Percentiles rank a stretch among this genome's conserved stretches.
These are phyloP conservation scores for Trichoderma citrinoviride DNA, from an alignment of 2,329 filamentous ascomycete species.

Conservation along the genomic window DNA sequence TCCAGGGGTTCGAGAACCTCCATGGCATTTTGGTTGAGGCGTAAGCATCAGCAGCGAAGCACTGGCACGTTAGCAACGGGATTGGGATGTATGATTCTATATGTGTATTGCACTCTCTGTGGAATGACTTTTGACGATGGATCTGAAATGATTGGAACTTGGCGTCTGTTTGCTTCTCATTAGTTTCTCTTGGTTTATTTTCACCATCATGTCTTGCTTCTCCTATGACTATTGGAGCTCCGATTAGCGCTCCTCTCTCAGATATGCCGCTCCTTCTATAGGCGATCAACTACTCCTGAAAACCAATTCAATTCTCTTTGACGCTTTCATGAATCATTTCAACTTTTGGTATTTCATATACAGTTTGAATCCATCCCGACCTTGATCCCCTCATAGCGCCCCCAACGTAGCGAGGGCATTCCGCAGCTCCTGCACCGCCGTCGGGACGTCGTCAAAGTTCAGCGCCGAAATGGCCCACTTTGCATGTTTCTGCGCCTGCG, in stretches of 20 bases:
- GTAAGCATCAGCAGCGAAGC: constrained; percentile 9
- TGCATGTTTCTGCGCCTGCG: constrained; percentile 87
- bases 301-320: neutral
- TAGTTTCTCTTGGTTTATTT: neutral
- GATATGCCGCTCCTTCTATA: constrained; percentile 10
- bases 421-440: constrained; percentile 80
- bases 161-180: neutral
- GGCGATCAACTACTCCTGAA: constrained; percentile 1
- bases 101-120: neutral
- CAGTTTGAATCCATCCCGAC: neutral
- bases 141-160: constrained; percentile 1
- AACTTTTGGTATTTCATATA: constrained; percentile 1
- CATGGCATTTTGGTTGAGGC: constrained; percentile 26
- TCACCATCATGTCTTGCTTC: neutral
- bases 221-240: neutral
- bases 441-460: constrained; percentile 93
- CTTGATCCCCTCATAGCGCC: constrained; percentile 38
- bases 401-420: constrained; percentile 71
- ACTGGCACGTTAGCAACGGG: constrained; percentile 8
- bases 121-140: constrained; percentile 19
- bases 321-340: neutral
- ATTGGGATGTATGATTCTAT: neutral
- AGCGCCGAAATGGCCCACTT: constrained; percentile 95
- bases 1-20: constrained; percentile 22
- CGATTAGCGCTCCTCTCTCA: neutral